phyloP scores from a whole-genome alignment of 306 rosid species.

The Abrus precatorius region DNA sequence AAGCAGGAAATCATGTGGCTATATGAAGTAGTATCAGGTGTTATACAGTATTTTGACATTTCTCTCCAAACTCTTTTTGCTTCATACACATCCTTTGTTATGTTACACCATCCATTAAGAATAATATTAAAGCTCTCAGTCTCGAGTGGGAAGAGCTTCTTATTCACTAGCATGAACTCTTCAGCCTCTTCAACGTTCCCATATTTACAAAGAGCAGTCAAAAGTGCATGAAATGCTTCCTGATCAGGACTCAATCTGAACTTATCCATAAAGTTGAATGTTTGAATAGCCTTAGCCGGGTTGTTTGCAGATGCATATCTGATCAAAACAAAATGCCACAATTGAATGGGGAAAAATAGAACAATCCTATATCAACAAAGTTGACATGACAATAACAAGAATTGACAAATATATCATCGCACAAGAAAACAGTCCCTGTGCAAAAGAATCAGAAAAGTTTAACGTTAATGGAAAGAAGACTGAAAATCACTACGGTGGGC shows the following conservation, averaged over 20 bases:
- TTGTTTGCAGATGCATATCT: constrained; percentile 83
- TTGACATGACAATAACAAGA: constrained; percentile 29
- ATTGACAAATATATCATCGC: constrained; percentile 29
- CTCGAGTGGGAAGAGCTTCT: constrained; percentile 82
- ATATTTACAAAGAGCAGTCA: constrained; percentile 74
- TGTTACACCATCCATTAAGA: constrained; percentile 90
- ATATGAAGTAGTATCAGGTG: constrained; percentile 82
- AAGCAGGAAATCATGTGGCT: constrained; percentile 86
- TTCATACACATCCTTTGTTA: constrained; percentile 66
- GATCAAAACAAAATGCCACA: constrained; percentile 47
- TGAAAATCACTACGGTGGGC: not conserved
- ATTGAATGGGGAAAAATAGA: not conserved
- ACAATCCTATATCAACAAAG: not conserved
- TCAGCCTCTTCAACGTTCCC: constrained; percentile 90
- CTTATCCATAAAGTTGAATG: constrained; percentile 85
- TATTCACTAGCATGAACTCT: constrained; percentile 82
- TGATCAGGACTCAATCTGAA: constrained; percentile 79
- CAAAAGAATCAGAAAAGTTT: constrained; percentile 1
- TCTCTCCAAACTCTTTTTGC: constrained; percentile 97
- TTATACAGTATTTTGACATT: constrained; percentile 73
- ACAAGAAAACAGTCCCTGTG: not conserved
- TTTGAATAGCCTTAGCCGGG: constrained; percentile 65
- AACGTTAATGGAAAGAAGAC: not conserved
- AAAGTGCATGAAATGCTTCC: constrained; percentile 66
- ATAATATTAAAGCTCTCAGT: constrained; percentile 75